Percentiles rank a stretch among this genome's conserved stretches.
phyloP scores from a whole-genome alignment of 192 early-diverging fungal genomes.

The Jimgerdemannia flammicorona region DNA sequence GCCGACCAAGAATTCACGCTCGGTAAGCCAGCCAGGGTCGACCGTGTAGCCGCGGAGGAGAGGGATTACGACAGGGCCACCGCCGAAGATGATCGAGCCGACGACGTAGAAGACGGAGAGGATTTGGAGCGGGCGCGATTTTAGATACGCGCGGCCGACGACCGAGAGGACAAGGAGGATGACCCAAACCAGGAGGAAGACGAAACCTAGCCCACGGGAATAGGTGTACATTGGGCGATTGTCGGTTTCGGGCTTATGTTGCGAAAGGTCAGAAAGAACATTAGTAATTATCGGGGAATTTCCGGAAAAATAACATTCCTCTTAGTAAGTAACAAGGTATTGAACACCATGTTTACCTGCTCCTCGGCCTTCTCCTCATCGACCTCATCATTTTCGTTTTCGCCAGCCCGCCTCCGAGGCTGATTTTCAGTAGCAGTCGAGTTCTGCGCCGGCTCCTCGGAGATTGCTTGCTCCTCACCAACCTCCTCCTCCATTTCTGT shows the following conservation, averaged over 20 bases:
- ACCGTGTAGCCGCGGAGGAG: conserved; percentile 50
- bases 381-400: background rate
- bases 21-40: conserved; percentile 49
- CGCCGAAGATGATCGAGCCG: conserved; percentile 60
- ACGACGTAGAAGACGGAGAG: conserved; percentile 54
- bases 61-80: conserved; percentile 63
- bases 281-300: background rate
- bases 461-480: background rate
- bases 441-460: background rate
- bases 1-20: conserved; percentile 57
- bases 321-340: background rate
- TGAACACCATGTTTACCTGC: background rate
- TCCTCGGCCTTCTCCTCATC: background rate
- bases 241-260: background rate
- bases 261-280: background rate
- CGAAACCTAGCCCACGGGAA: conserved; percentile 28
- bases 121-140: conserved; percentile 19
- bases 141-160: conserved; percentile 23
- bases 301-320: no score
- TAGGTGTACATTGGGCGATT: conserved; percentile 18
- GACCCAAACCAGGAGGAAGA: conserved; percentile 41
- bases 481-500: background rate
- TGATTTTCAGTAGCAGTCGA: background rate
- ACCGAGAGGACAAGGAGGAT: conserved; percentile 44
- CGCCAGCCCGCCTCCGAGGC: background rate